Percentiles rank a stretch among this genome's conserved stretches.
These are phyloP conservation scores for Raffaelea ambrosiae DNA, from an alignment of 2,329 filamentous ascomycete genomes.

Conservation along the genomic window DNA sequence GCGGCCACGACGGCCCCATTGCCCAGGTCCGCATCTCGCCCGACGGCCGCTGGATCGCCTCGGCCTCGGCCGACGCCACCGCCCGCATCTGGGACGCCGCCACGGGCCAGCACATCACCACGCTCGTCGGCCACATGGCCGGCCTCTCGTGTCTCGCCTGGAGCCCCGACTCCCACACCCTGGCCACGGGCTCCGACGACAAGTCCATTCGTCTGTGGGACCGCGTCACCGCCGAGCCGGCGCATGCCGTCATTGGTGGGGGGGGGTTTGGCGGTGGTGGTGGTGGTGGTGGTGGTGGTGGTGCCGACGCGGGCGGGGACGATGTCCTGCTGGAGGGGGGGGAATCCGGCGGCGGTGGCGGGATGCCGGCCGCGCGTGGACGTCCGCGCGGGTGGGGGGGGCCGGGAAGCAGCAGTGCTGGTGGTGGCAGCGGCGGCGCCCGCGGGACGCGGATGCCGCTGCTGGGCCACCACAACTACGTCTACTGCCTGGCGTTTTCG, in stretches of 20 bases:
- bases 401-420: not conserved
- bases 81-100: slow-evolving; percentile 83
- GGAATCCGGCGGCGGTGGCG: slow-evolving; percentile 2
- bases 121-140: slow-evolving; percentile 85
- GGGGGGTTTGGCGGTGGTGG: slow-evolving; percentile 10
- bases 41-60: slow-evolving; percentile 82
- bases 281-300: slow-evolving; percentile 2
- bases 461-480: slow-evolving; percentile 89
- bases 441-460: slow-evolving; percentile 45
- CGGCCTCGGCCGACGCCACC: slow-evolving; percentile 79
- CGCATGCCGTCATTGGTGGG: slow-evolving; percentile 19
- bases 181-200: slow-evolving; percentile 91
- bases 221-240: slow-evolving; percentile 44
- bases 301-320: slow-evolving; percentile 4
- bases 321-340: not conserved
- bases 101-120: slow-evolving; percentile 74
- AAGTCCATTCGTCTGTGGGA: slow-evolving; percentile 95
- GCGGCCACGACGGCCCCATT: slow-evolving; percentile 70
- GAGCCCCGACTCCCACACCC: slow-evolving; percentile 78
- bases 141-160: slow-evolving; percentile 91
- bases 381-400: not conserved
- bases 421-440: slow-evolving; percentile 11
- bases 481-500: slow-evolving; percentile 91
- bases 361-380: too few species aligned
- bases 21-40: slow-evolving; percentile 87